Conservation (phyloP, 208 protist species). For the Wallacemonas sp. region DNA sequence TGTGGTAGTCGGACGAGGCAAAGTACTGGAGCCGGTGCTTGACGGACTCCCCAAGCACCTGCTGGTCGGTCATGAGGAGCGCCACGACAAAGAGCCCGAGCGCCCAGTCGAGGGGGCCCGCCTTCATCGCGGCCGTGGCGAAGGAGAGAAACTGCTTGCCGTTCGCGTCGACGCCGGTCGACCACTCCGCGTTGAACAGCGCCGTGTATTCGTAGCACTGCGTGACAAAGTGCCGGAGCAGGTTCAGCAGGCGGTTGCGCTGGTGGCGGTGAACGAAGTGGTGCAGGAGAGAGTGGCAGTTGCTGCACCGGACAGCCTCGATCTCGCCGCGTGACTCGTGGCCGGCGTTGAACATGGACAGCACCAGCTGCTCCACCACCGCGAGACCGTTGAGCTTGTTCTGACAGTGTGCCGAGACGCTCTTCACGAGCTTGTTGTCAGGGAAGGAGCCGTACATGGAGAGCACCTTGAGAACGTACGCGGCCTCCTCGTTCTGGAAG, state of each 20-base stretch:
- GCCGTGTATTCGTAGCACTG: conserved; percentile 57
- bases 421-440: conserved; percentile 57
- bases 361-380: conserved; percentile 27
- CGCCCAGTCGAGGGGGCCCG: conserved; percentile 71
- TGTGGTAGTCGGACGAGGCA: conserved; percentile 26
- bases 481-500: conserved; percentile 47
- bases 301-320: conserved; percentile 43
- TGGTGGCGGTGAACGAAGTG: conserved; percentile 54
- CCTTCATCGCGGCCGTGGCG: conserved; percentile 64
- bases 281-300: conserved; percentile 41
- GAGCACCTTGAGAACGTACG: conserved; percentile 64
- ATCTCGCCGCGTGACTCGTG: conserved; percentile 35
- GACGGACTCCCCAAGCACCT: conserved; percentile 31
- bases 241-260: conserved; percentile 35
- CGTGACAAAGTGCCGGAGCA: conserved; percentile 43
- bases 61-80: conserved; percentile 33
- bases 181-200: conserved; percentile 34
- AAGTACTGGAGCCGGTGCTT: conserved; percentile 46
- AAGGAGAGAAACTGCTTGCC: conserved; percentile 40
- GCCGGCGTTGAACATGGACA: conserved; percentile 42
- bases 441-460: conserved; percentile 48
- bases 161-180: conserved; percentile 31
- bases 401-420: conserved; percentile 25
- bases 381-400: conserved; percentile 20
- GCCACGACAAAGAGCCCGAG: conserved; percentile 66